Base-by-base conservation (phyloP, 2,329 filamentous ascomycete genomes). In the Fonsecaea multimorphosa region DNA sequence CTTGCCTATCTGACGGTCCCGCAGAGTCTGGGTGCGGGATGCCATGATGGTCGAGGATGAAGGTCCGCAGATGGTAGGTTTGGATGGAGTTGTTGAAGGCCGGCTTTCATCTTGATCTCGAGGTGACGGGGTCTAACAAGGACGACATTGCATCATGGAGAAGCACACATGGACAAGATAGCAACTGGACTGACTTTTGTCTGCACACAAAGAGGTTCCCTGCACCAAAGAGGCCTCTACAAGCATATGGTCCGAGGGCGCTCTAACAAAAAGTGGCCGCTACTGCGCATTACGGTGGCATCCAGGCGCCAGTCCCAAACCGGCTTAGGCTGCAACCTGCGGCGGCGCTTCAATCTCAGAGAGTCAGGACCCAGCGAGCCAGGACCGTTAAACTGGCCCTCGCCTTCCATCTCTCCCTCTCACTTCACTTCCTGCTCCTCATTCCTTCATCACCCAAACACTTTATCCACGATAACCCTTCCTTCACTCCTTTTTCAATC, bases 1-100 rank as follows among this genome's bases (percentile, higher is more conserved):
- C 85, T 75, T 81, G 89, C 88, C 86, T 79, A 91, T 88, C 83
- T 91, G 89, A 75, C 88, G 87, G 80, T 91, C 88, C 76, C 89
- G 84, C 71, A 91, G 83, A 72, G 86, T 87, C 75, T 84, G 83
- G 65, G 46, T 29, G 12, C 68, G 68, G 60, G 63, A 59, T 24
- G 71, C 68, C 71, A 72, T 72, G 57, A 46, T 64, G 38, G 62
- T 16, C 46, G 62, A 29, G 49, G 29, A 24, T 7, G 22, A 53
- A 44, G 38, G 40, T 63, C 19, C 11, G 29, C 19, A 14, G 56
- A 24, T 27, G 14, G 44, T 58, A 36, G 2, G 29, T 46, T 24
- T 16, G 2, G 4, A 16, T 24, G 12, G 29, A 9, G 24, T 27
- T 49, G 56, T 36, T 5, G 57, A 27, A 22, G 31, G 29, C 19